Evolutionary conservation across 1,139 yeast species (phyloP), one percentile per base, ranked within the genome.

Genomic region (Candida albicans): DNA sequence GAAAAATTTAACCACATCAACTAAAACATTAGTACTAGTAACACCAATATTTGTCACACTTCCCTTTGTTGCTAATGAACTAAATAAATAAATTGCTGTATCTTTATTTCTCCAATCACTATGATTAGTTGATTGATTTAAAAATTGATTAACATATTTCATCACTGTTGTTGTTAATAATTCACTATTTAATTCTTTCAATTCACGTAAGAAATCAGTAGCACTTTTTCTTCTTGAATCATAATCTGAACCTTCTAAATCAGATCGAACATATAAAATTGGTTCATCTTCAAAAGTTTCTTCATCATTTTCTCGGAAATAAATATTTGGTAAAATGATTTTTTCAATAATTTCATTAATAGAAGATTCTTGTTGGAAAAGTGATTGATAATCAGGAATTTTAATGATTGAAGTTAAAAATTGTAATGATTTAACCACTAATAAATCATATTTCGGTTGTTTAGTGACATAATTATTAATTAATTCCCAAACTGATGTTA

Each of bases 261-360:
- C 99, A 47, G 96, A 78, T 57, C 98, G 79, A 14, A 90, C 93
- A 59, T 76, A 95, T 56, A 88, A 95, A 42, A 93, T 85, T 33
- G 99, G 99, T 59, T 95, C 99, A 64, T 95, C 99, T 65, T 93
- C 99, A 64, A 95, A 93, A 52, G 84, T 64, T 62, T 95, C 99
- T 57, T 89, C 90, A 60, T 95, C 99, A 5, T 85, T 75, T 46
- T 86, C 91, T 59, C 93, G 84, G 56, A 93, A 76, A 15, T 84
- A 79, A 57, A 91, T 82, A 60, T 93, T 95, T 33, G 99, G 99
- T 49, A 95, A 73, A 42, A 95, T 82, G 51, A 93, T 86, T 54
- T 85, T 85, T 56, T 86, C 88, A 10, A 91, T 81, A 42, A 95
- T 80, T 58, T 87, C 90, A 53, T 81, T 81, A 56, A 91, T 72